A percentile compares a stretch with the other conserved stretches of the same genome.
Evolutionary conservation across 805 yeast genomes (phyloP).

Genomic region (Metschnikowia similis): DNA sequence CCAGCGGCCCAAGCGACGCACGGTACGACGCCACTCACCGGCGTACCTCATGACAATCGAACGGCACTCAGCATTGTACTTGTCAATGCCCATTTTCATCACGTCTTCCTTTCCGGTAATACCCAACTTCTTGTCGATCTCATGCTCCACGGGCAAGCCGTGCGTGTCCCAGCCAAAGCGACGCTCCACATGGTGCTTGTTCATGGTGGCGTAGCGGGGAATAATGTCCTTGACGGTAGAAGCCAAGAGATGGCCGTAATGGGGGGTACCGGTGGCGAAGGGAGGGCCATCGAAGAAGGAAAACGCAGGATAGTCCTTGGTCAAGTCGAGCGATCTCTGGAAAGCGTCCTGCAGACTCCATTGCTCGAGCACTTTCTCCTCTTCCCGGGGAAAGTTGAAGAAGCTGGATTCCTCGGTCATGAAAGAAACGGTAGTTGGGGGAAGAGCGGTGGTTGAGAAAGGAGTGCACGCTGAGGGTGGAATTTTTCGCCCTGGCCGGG

Average conservation of each 20-base stretch:
- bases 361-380: conserved; percentile 68
- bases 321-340: conserved; percentile 75
- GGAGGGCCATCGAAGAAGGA: conserved; percentile 99
- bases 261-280: conserved; percentile 99
- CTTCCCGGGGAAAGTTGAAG: conserved; percentile 79
- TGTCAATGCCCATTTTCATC: conserved; percentile 86
- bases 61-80: conserved; percentile 92
- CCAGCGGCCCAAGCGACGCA: conserved; percentile 97
- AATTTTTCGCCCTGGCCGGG: not conserved
- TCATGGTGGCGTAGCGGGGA: conserved; percentile 97
- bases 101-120: conserved; percentile 94
- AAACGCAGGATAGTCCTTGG: conserved; percentile 81
- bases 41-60: conserved; percentile 97
- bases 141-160: conserved; percentile 97
- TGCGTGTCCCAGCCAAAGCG: conserved; percentile 99
- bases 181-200: conserved; percentile 92
- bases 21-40: conserved; percentile 87
- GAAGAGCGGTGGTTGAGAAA: not conserved
- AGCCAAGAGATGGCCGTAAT: conserved; percentile 95
- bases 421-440: not conserved
- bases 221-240: conserved; percentile 97
- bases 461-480: not conserved
- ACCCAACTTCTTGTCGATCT: conserved; percentile 94
- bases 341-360: conserved; percentile 97
- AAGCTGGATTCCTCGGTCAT: conserved; percentile 32